Evolutionary conservation across 306 rosid genomes (phyloP).

Genomic region (Begonia fuchsioides): DNA sequence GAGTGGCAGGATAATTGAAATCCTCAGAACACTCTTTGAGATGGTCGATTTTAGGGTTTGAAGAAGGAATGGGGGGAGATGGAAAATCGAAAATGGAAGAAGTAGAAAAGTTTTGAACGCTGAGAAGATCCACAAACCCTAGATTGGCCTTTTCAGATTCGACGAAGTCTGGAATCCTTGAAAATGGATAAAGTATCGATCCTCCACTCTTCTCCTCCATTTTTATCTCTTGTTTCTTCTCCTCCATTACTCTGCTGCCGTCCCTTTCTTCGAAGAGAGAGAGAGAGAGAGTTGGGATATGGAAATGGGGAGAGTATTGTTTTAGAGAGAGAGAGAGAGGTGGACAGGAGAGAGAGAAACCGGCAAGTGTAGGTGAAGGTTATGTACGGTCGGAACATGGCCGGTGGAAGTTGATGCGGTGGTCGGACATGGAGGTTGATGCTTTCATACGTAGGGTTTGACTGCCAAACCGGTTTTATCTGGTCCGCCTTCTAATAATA

Average conservation of each 20-base stretch:
- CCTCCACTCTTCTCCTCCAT: not conserved
- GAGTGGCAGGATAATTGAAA: conserved; percentile 39
- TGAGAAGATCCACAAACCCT: conserved; percentile 10
- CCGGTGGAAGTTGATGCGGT: conserved; percentile 3
- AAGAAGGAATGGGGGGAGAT: too few species aligned
- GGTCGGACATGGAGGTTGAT: too few species aligned
- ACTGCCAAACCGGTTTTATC: not conserved
- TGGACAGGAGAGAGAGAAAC: not conserved
- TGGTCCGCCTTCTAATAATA: too few species aligned
- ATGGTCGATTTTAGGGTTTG: not conserved
- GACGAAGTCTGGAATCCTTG: not conserved
- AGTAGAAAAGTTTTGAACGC: not conserved
- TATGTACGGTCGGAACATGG: not conserved
- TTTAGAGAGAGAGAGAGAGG: not conserved
- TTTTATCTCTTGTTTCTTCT: conserved; percentile 2
- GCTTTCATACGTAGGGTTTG: not conserved
- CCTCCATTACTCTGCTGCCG: not conserved
- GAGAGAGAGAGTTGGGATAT: not conserved
- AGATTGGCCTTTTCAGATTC: conserved; percentile 3
- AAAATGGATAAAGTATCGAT: not conserved
- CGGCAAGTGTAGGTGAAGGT: conserved; percentile 5
- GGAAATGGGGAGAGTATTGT: not conserved
- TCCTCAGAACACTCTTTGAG: conserved; percentile 30
- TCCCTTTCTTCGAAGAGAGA: not conserved
- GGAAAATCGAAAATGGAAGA: too few species aligned